These are phyloP conservation scores for Kuraishia floccosa DNA, from an alignment of 805 yeast species.

Conservation along the genomic window DNA sequence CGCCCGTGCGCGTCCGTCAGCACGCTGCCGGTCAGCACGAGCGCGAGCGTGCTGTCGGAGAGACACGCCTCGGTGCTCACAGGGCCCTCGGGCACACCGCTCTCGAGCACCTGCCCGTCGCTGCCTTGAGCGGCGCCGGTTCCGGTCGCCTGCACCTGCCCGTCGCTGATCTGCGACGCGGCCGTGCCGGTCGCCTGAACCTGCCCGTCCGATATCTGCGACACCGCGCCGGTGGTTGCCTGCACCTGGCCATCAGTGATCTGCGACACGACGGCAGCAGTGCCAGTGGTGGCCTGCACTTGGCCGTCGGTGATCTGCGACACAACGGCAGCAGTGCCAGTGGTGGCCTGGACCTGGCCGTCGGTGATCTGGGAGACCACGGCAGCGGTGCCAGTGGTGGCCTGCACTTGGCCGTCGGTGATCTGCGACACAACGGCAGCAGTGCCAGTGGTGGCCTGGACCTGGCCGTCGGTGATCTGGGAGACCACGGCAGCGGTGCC, in stretches of 20 bases:
- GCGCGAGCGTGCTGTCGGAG: constrained; percentile 25
- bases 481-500: constrained; percentile 28
- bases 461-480: constrained; percentile 54
- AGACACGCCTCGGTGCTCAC: constrained; percentile 21
- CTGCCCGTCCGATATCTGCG: constrained; percentile 27
- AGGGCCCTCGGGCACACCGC: no score
- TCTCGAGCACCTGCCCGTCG: no score
- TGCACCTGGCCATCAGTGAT: constrained; percentile 32
- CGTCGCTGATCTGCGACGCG: constrained; percentile 25
- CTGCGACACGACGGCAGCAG: constrained; percentile 25
- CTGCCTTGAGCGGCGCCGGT: constrained; percentile 32
- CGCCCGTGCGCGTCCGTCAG: constrained; percentile 38
- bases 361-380: constrained; percentile 37
- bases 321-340: constrained; percentile 25
- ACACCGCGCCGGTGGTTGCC: no score
- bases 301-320: constrained; percentile 38
- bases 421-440: constrained; percentile 24
- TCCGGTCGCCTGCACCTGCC: constrained; percentile 21
- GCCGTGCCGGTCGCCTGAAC: constrained; percentile 21
- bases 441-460: constrained; percentile 37
- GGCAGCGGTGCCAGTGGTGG: constrained; percentile 20
- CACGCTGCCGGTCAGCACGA: constrained; percentile 27
- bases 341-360: constrained; percentile 38
- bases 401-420: constrained; percentile 24
- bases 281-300: constrained; percentile 28